phyloP scores from a whole-genome alignment of 371 early-diverging fungal species.

The Apophysomyces sp. region DNA sequence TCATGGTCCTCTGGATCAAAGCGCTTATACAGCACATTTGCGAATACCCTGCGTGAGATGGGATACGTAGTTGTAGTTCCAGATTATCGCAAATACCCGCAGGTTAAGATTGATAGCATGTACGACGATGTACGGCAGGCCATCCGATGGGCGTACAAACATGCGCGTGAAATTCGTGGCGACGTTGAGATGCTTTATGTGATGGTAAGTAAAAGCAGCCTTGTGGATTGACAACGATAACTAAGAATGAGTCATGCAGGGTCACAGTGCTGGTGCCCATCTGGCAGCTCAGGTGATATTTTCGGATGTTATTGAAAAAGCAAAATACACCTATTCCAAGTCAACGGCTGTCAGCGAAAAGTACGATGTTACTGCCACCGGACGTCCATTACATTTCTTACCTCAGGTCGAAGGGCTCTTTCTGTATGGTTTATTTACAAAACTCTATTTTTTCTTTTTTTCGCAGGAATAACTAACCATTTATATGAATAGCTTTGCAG shows the following conservation, averaged over 20 bases:
- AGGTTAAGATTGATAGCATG: conserved; percentile 57
- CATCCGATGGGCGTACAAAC: conserved; percentile 59
- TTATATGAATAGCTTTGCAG: conserved; percentile 34
- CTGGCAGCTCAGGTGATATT: conserved; percentile 40
- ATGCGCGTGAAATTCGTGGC: conserved; percentile 50
- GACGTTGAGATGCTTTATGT: conserved; percentile 54
- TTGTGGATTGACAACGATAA: not conserved
- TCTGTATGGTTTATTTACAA: conserved; percentile 25
- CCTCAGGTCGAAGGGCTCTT: conserved; percentile 58
- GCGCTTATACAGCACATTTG: conserved; percentile 61
- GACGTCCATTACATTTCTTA: conserved; percentile 23
- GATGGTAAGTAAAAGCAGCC: conserved; percentile 45
- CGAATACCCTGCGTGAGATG: conserved; percentile 58
- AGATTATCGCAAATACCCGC: conserved; percentile 70
- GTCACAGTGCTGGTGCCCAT: conserved; percentile 59
- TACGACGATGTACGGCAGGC: conserved; percentile 63
- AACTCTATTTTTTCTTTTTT: conserved; percentile 2
- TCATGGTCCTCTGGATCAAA: conserved; percentile 69
- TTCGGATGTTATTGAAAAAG: conserved; percentile 35
- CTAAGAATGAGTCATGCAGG: conserved; percentile 23
- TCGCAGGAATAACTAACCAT: not conserved
- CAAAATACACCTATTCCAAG: conserved; percentile 9
- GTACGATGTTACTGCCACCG: conserved; percentile 17
- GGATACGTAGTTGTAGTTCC: conserved; percentile 78
- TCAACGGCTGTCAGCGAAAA: conserved; percentile 7